These are phyloP conservation scores for Cladophialophora immunda DNA, from an alignment of 2,329 filamentous ascomycete species.

Conservation along the genomic window DNA sequence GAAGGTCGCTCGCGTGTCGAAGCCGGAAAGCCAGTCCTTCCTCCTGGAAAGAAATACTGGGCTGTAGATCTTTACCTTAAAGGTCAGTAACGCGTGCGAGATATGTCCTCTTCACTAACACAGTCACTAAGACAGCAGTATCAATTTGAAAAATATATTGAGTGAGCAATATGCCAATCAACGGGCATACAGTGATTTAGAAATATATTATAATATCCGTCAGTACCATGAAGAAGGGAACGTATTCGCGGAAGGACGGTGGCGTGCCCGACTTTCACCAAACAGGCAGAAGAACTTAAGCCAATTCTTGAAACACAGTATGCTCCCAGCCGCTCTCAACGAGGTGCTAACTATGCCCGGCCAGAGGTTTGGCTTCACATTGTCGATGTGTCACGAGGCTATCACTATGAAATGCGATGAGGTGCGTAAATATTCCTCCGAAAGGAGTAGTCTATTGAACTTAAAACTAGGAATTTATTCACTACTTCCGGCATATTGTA, in stretches of 20 bases:
- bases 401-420: neutral
- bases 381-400: neutral
- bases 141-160: neutral
- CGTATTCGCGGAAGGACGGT: conserved; percentile 14
- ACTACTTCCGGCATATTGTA: neutral
- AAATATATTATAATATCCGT: conserved; percentile 5
- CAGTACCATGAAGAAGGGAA: conserved; percentile 6
- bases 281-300: conserved; percentile 6
- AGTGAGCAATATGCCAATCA: conserved; percentile 12
- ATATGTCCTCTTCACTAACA: neutral
- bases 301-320: conserved; percentile 6
- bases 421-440: neutral
- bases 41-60: conserved; percentile 1
- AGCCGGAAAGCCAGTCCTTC: neutral
- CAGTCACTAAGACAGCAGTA: neutral
- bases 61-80: conserved; percentile 9
- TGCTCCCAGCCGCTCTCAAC: neutral
- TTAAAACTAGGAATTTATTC: neutral
- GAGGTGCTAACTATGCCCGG: neutral
- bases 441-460: neutral
- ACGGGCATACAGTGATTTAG: conserved; percentile 1
- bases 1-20: conserved; percentile 3
- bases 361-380: neutral
- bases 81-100: neutral
- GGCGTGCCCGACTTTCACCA: conserved; percentile 9